phyloP scores from a whole-genome alignment of 441 rosid genomes.

The Euphorbia schlechtendalii region DNA sequence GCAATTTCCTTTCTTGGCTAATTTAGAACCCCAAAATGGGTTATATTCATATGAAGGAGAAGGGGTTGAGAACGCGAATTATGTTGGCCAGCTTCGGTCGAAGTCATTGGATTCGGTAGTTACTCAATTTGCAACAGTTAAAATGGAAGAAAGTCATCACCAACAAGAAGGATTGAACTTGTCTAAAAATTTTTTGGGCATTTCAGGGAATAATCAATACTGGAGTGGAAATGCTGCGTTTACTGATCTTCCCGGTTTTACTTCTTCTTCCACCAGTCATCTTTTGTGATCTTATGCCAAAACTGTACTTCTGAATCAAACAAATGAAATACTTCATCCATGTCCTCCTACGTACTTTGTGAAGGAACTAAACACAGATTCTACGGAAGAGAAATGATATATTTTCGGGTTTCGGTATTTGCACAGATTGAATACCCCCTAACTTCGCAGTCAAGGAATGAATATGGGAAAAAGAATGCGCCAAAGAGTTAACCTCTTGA shows the following conservation, averaged over 20 bases:
- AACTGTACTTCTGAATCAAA: no score
- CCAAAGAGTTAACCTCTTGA: slow-evolving; percentile 7
- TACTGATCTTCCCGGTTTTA: slow-evolving; percentile 67
- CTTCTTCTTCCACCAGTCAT: slow-evolving; percentile 56
- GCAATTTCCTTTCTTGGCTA: slow-evolving; percentile 44
- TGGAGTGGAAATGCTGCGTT: slow-evolving; percentile 47
- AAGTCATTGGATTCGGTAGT: slow-evolving; percentile 33
- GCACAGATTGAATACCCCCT: neutral
- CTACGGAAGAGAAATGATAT: neutral
- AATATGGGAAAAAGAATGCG: no score
- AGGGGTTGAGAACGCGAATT: slow-evolving; percentile 29
- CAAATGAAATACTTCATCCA: neutral
- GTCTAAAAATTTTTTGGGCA: slow-evolving; percentile 49
- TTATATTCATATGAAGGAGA: slow-evolving; percentile 43
- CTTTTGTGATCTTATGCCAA: slow-evolving; percentile 32
- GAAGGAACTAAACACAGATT: neutral
- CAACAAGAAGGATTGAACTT: slow-evolving; percentile 32
- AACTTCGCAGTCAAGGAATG: neutral
- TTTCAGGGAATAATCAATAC: slow-evolving; percentile 43
- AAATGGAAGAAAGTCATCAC: slow-evolving; percentile 54
- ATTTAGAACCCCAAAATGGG: slow-evolving; percentile 37
- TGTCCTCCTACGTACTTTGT: neutral
- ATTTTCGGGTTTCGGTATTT: neutral
- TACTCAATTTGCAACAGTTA: slow-evolving; percentile 41
- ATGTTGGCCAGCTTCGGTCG: slow-evolving; percentile 26